Conservation (phyloP, 176 grass and related monocot species). For the Hordeum marinum region DNA sequence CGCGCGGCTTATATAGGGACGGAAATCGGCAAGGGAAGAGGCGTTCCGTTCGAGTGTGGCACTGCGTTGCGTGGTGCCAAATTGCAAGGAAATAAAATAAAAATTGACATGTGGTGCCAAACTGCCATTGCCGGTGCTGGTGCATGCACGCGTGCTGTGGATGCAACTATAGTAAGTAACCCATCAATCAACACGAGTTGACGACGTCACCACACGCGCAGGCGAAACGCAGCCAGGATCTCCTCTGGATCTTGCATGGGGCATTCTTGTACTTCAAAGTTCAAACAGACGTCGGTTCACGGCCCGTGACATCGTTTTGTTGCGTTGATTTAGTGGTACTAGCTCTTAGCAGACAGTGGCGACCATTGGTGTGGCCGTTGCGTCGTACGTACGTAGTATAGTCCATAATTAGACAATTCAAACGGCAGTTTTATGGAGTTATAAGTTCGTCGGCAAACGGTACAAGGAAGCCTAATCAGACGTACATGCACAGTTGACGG, state of each 20-base stretch:
- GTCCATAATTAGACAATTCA: neutral
- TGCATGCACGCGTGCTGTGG: neutral
- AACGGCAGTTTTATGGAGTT: neutral
- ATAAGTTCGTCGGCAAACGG: neutral
- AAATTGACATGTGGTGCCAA: neutral
- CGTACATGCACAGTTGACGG: too few relatives aligned
- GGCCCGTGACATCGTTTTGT: neutral
- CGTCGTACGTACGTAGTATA: too few relatives aligned
- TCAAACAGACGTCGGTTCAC: neutral
- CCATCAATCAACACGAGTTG: neutral
- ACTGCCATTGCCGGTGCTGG: neutral
- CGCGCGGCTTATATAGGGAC: slow-evolving; percentile 24
- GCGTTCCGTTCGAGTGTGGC: neutral
- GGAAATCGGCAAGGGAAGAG: neutral
- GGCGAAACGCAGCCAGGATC: neutral
- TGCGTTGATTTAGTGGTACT: too few relatives aligned
- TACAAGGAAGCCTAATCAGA: neutral
- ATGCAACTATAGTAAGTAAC: neutral
- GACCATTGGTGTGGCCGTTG: neutral
- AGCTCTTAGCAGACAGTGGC: neutral
- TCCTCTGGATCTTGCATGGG: neutral
- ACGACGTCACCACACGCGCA: slow-evolving; percentile 32
- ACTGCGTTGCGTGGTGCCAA: neutral
- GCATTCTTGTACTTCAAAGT: too few relatives aligned
- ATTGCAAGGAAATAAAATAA: too few relatives aligned